phyloP scores from a whole-genome alignment of 805 yeast genomes.

The Yamadazyma kitorensis region DNA sequence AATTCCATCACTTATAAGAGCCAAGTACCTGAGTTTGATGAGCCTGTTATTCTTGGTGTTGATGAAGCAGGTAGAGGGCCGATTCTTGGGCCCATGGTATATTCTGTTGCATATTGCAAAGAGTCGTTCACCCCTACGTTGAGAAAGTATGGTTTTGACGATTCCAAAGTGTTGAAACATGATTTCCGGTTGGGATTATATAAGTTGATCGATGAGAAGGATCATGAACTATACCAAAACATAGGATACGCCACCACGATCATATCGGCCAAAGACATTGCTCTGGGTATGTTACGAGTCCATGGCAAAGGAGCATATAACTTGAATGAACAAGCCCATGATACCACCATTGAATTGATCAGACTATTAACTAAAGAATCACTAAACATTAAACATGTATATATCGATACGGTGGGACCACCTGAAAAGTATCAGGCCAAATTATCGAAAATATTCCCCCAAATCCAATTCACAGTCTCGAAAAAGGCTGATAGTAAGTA shows the following conservation, averaged over 20 bases:
- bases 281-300: conserved; percentile 76
- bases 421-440: conserved; percentile 81
- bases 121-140: conserved; percentile 49
- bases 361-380: conserved; percentile 59
- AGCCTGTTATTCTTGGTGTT: conserved; percentile 70
- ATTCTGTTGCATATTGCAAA: conserved; percentile 79
- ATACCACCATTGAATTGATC: conserved; percentile 81
- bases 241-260: conserved; percentile 88
- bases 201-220: conserved; percentile 49
- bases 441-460: conserved; percentile 66
- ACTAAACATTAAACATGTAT: conserved; percentile 66
- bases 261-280: conserved; percentile 83
- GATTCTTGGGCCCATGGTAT: conserved; percentile 96
- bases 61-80: conserved; percentile 99
- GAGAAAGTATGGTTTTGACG: conserved; percentile 76
- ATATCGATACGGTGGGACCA: conserved; percentile 96
- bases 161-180: conserved; percentile 84
- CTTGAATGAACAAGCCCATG: conserved; percentile 94
- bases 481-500: conserved; percentile 93
- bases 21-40: conserved; percentile 40
- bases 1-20: conserved; percentile 50
- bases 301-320: conserved; percentile 57
- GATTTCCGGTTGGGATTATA: conserved; percentile 63
- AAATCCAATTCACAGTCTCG: conserved; percentile 70
- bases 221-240: conserved; percentile 45